Base-by-base conservation (phyloP, 768 basidiomycete genomes). In the Suillus sp. region DNA sequence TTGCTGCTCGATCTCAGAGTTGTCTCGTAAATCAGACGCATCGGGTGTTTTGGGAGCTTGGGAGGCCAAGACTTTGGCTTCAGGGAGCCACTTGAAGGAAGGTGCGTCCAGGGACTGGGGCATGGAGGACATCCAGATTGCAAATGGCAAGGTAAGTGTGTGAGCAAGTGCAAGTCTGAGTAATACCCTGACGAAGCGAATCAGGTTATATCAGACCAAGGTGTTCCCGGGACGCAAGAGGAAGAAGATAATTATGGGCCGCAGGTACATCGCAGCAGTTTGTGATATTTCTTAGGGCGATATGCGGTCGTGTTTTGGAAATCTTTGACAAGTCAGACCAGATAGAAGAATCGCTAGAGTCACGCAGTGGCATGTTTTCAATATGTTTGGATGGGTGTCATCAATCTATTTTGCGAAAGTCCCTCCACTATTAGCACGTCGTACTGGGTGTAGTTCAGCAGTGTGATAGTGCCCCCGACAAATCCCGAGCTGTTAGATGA, bases 81-180 rank as follows among this genome's bases (percentile, higher is more conserved):
- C 86, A 56, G 88, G 85, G 1, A 69, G 72, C 1, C 88, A 91
- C 72, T 74, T 91, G 43, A 79, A 80, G 32, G 85, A 84, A 2
- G 89, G 87, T 1, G 67, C 83, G 2, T 78, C 82, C 59, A 80
- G 91, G 66, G 89, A 90, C 55, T 94, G 93, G 93, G 93, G 93
- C 16, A 87, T 94, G 65, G 88, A 91, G 67, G 86, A 93, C 72
- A 82, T 91, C 10, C 75, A 82, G 69, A 81, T 88, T 30, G 78
- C 79, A 6, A 75, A 84, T 64, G 90, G 90, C 50, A 79, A 86
- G 80, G 91, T 89, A 48, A 37, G 81, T 72, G 35, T 25, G 22
- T 42, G 11, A 22, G 54, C 37, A 4, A 18, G 37, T n/a, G 48
- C n/a, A 4, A 50, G 16, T 56, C 20, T 43, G 32, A 35, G 38